Evolutionary conservation across 2,329 filamentous ascomycete species (phyloP).

Genomic region (Colletotrichum sp.): DNA sequence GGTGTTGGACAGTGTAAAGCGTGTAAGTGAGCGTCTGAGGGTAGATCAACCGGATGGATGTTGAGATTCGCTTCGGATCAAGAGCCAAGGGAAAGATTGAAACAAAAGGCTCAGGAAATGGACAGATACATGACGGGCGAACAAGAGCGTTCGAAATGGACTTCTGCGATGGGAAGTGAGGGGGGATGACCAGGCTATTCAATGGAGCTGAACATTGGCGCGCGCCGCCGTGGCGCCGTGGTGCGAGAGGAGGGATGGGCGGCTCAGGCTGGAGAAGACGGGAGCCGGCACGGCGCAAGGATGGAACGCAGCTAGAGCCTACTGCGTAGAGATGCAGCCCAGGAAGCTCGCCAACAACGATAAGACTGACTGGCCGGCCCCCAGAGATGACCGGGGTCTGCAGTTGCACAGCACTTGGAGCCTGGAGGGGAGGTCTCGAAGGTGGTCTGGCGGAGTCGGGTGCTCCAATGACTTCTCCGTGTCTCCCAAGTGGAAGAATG

Average conservation of each 20-base stretch:
- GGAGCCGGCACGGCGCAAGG: constrained; percentile 13
- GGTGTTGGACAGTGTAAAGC: background rate
- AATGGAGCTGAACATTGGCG: constrained; percentile 10
- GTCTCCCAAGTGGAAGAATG: background rate
- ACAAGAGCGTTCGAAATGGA: background rate
- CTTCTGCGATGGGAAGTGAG: constrained; percentile 3
- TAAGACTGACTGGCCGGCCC: background rate
- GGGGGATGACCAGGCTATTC: constrained; percentile 16
- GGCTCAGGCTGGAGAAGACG: background rate
- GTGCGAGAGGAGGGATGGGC: background rate
- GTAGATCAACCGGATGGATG: background rate
- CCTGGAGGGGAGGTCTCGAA: constrained; percentile 8
- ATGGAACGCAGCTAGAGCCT: background rate
- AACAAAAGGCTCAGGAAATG: background rate
- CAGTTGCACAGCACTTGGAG: constrained; percentile 11
- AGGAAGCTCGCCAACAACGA: background rate
- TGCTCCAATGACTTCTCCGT: background rate
- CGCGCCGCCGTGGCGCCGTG: background rate
- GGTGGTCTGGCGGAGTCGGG: constrained; percentile 8
- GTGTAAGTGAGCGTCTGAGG: constrained; percentile 1
- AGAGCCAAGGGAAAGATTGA: background rate
- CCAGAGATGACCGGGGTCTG: background rate
- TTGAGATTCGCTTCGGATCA: background rate
- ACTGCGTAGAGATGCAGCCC: background rate
- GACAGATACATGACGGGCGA: background rate